Conservation (phyloP, 306 rosid genomes). For the Calophaca sinica region DNA sequence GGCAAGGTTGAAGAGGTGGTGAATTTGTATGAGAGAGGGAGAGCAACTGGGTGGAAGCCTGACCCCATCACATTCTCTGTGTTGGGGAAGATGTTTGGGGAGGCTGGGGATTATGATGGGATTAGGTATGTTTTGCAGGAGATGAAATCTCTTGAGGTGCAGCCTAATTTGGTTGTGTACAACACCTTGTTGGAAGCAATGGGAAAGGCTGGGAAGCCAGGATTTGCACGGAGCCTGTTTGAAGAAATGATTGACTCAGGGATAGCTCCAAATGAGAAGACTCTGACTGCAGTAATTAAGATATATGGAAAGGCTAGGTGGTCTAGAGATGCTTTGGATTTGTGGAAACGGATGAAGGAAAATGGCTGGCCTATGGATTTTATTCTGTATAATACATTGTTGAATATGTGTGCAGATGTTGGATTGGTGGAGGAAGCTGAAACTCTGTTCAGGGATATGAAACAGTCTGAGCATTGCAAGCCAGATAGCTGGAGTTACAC, state of each 20-base stretch:
- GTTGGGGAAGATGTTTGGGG: constrained; percentile 95
- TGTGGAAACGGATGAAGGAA: constrained; percentile 82
- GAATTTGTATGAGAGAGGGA: constrained; percentile 84
- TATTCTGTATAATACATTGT: constrained; percentile 79
- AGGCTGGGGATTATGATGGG: constrained; percentile 93
- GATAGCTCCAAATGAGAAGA: constrained; percentile 79
- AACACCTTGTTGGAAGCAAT: constrained; percentile 92
- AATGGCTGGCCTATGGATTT: constrained; percentile 91
- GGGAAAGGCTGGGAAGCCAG: constrained; percentile 98
- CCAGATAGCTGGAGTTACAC: constrained; percentile 96
- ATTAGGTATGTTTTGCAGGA: constrained; percentile 85
- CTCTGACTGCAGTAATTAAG: constrained; percentile 81
- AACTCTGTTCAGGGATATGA: constrained; percentile 81
- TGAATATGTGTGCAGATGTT: constrained; percentile 95
- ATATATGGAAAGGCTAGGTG: constrained; percentile 95
- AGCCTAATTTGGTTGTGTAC: constrained; percentile 87
- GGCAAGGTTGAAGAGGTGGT: constrained; percentile 89
- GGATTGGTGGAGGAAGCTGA: constrained; percentile 94
- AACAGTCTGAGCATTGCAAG: constrained; percentile 58
- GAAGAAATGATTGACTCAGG: constrained; percentile 85
- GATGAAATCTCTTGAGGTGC: constrained; percentile 78
- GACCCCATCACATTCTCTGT: constrained; percentile 79
- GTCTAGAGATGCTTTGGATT: constrained; percentile 80
- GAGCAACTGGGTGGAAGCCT: constrained; percentile 96
- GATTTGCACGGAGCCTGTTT: constrained; percentile 82